phyloP scores from a whole-genome alignment of 1,139 yeast species.

The Candida neerlandica region DNA sequence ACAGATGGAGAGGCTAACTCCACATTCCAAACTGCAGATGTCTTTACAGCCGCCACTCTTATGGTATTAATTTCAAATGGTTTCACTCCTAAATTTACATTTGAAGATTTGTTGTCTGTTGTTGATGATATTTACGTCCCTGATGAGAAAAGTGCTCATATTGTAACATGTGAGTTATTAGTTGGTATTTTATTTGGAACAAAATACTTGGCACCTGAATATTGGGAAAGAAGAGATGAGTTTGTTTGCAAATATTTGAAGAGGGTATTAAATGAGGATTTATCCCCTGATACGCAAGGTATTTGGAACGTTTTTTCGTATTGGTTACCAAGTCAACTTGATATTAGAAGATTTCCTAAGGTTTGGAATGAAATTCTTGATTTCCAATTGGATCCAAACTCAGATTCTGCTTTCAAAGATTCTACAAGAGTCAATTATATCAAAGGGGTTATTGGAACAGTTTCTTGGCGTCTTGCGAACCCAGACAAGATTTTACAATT shows the following conservation, averaged over 20 bases:
- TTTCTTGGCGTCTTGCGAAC: slow-evolving; percentile 61
- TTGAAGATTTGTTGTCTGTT: slow-evolving; percentile 52
- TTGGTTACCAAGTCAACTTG: slow-evolving; percentile 71
- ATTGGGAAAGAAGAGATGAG: slow-evolving; percentile 43
- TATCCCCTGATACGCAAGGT: slow-evolving; percentile 74
- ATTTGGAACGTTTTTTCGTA: slow-evolving; percentile 81
- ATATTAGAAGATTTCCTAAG: slow-evolving; percentile 65
- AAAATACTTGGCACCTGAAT: slow-evolving; percentile 31
- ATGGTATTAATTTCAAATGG: slow-evolving; percentile 49
- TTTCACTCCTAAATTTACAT: slow-evolving; percentile 31
- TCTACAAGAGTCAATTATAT: slow-evolving; percentile 64
- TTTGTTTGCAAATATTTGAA: slow-evolving; percentile 47
- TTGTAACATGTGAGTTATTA: slow-evolving; percentile 61
- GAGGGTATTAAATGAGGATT: slow-evolving; percentile 54
- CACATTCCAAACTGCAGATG: slow-evolving; percentile 64
- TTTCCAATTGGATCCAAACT: slow-evolving; percentile 50
- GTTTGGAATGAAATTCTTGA: slow-evolving; percentile 50
- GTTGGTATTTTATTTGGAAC: slow-evolving; percentile 60
- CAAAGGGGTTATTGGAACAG: slow-evolving; percentile 54
- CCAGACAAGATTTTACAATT: slow-evolving; percentile 50
- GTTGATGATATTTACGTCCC: slow-evolving; percentile 54
- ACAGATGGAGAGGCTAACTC: slow-evolving; percentile 66
- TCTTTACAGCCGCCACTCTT: slow-evolving; percentile 51
- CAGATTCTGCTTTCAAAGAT: slow-evolving; percentile 69
- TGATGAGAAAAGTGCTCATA: slow-evolving; percentile 67